phyloP scores from a whole-genome alignment of 257 asterid species.

The Solanum paucissectum region DNA sequence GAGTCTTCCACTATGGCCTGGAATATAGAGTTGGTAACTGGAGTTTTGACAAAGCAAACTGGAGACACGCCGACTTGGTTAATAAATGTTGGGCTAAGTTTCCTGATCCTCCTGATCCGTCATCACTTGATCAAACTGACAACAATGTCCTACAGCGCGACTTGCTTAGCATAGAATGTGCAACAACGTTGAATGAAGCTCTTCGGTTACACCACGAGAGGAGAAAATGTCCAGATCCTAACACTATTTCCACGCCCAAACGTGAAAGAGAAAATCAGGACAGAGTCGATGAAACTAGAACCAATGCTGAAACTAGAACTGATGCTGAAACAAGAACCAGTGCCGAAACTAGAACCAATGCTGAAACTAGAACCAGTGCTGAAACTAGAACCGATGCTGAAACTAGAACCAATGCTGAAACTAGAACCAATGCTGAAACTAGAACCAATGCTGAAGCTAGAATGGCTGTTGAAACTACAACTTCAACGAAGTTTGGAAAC shows the following conservation, averaged over 20 bases:
- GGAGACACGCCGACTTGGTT: conserved; percentile 61
- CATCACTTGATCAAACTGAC: conserved; percentile 47
- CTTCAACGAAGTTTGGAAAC: neutral
- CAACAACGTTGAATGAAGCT: conserved; percentile 60
- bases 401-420: neutral
- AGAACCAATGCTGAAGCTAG: neutral
- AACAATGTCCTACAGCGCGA: conserved; percentile 47
- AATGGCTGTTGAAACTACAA: neutral
- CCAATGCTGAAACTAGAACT: neutral
- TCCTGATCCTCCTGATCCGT: conserved; percentile 70
- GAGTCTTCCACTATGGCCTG: conserved; percentile 84
- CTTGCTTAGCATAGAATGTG: conserved; percentile 86
- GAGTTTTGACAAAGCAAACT: conserved; percentile 95
- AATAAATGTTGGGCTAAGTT: conserved; percentile 76
- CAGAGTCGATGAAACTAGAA: conserved; percentile 1
- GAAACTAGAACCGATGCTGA: neutral
- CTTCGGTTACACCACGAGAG: conserved; percentile 42
- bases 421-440: neutral
- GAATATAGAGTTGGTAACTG: conserved; percentile 75
- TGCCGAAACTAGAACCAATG: neutral
- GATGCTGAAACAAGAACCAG: neutral
- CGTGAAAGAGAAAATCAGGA: conserved; percentile 3
- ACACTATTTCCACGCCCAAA: conserved; percentile 16
- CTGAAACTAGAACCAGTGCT: neutral
- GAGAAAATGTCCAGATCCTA: conserved; percentile 44